phyloP scores from a whole-genome alignment of 257 asterid species.

The Solanum appendiculatum region DNA sequence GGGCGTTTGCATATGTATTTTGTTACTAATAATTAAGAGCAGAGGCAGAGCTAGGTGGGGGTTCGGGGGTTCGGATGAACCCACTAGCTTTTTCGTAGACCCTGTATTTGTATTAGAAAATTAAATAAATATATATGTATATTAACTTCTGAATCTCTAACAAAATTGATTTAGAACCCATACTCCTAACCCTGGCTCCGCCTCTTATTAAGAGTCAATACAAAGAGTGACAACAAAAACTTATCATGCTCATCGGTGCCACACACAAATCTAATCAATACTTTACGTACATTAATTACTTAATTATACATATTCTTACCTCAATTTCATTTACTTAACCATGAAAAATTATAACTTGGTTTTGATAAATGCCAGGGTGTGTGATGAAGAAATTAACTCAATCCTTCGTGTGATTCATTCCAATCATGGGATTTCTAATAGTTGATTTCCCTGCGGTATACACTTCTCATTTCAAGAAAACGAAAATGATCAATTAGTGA shows the following conservation, averaged over 20 bases:
- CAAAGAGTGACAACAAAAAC: not conserved
- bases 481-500: not conserved
- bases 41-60: too few species aligned
- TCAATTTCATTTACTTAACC: not conserved
- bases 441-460: not conserved
- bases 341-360: not conserved
- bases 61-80: too few species aligned
- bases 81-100: too few species aligned
- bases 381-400: not conserved
- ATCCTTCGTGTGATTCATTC: not conserved
- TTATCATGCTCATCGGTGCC: not conserved
- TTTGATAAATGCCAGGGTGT: not conserved
- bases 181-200: too few species aligned
- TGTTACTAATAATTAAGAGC: too few species aligned
- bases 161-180: too few species aligned
- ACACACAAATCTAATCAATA: not conserved
- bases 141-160: too few species aligned
- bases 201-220: not conserved
- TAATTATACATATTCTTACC: not conserved
- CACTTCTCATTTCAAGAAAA: not conserved
- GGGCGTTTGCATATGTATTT: too few species aligned
- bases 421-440: not conserved
- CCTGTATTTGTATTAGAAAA: too few species aligned
- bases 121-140: too few species aligned
- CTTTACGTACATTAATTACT: not conserved